Percentiles rank a stretch among this genome's conserved stretches.
phyloP scores from a whole-genome alignment of 139 green algal genomes.

The Mesotaenium endlicherianum region DNA sequence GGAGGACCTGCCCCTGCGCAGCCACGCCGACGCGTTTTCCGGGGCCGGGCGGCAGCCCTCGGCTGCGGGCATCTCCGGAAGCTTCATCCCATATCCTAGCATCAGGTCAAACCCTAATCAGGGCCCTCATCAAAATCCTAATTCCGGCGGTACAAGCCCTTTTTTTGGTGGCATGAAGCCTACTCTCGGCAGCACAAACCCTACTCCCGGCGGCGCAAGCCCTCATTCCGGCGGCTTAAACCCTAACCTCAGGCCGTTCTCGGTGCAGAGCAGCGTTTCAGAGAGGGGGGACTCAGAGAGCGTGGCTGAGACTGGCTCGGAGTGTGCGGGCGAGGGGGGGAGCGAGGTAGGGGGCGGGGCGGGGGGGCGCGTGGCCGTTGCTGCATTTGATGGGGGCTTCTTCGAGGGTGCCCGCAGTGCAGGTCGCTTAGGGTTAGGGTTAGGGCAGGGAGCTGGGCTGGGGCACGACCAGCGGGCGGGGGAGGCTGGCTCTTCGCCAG shows the following conservation, averaged over 20 bases:
- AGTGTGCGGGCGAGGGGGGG: neutral
- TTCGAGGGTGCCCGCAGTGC: too few species aligned
- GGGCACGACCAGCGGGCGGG: neutral
- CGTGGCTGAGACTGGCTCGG: neutral
- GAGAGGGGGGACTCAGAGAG: neutral
- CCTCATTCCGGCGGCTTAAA: neutral
- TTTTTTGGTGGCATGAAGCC: too few species aligned
- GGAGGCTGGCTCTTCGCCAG: neutral
- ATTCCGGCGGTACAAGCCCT: too few species aligned
- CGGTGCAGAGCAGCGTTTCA: neutral
- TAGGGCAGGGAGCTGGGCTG: neutral
- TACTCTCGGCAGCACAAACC: neutral
- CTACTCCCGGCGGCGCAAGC: neutral
- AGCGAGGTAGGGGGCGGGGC: slow-evolving; percentile 2
- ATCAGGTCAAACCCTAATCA: too few species aligned
- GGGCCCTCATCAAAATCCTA: too few species aligned
- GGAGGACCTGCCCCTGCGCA: slow-evolving; percentile 24
- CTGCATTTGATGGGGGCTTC: neutral
- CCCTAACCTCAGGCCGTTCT: neutral
- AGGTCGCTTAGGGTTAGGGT: too few species aligned
- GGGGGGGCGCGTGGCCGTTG: neutral
- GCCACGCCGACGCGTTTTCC: too few species aligned
- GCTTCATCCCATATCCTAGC: too few species aligned
- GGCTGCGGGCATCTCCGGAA: too few species aligned
- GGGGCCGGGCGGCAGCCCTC: too few species aligned